Base-by-base conservation (phyloP, 805 yeast genomes). In the Candida ascalaphidarum region DNA sequence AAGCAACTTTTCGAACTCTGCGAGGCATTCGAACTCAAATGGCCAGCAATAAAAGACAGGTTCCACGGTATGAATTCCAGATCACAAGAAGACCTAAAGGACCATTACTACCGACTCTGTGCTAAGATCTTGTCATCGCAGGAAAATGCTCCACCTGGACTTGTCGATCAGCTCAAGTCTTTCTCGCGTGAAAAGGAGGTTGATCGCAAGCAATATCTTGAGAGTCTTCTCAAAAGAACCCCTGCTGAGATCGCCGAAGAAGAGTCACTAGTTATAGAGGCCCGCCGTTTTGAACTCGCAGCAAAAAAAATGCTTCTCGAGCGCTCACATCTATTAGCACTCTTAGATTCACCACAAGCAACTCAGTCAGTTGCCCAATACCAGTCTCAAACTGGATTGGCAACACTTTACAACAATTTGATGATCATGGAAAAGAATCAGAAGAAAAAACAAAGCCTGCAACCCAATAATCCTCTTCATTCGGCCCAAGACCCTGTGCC, bases 181-280 rank as follows among this genome's bases (percentile, higher is more conserved):
- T 92, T 68, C 48, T 75, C 83, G 22, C 78, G 76, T 41, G 66
- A 68, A 5, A 76, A 73, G 39, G 98, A 92, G 50, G 35, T 68
- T 13, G 84, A 78, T 41, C 71, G 98, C 36, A 92, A 92, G 43
- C 71, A 71, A 28, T 89, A 89, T 47, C 56, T 92, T 25, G 78
- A 77, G 41, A 73, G 83, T 35, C 59, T 92, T 21, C 63, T 89
- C 23, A 75, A 76, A 21, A 64, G 99, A 40, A 76, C 89, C 3
- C 96, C 98, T 1, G 94, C 96, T 0, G 98, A 92, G 50, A 83
- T 92, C 25, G 97, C 97, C 1, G 98, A 92, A 58, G 99, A 92
- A 49, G 97, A 92, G 51, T 85, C 95, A 0, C 62, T 92, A 27
- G 83, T 92, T 8, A 77, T 89, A 17, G 98, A 92, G 50, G 94